Evolutionary conservation across 208 protist genomes (phyloP).

Genomic region (Porcisia hertigi): DNA sequence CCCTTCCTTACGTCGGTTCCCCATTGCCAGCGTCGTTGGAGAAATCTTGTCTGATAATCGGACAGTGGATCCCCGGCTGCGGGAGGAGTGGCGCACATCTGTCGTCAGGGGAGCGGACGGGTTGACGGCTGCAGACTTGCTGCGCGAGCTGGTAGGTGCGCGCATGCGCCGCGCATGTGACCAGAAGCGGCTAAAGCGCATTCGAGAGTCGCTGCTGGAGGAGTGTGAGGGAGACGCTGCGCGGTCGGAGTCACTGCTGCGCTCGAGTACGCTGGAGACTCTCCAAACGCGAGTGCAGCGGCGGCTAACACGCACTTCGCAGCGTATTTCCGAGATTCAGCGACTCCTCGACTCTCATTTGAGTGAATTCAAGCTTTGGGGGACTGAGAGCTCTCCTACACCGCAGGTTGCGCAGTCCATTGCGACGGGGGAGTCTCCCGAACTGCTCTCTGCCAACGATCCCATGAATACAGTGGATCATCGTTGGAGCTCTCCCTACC

Average conservation of each 20-base stretch:
- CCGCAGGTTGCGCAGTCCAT: slow-evolving; percentile 3
- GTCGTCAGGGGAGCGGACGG: slow-evolving; percentile 14
- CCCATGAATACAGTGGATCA: not conserved
- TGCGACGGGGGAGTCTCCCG: slow-evolving; percentile 1
- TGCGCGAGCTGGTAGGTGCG: slow-evolving; percentile 29
- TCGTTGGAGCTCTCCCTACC: slow-evolving; percentile 31
- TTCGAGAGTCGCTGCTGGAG: not conserved
- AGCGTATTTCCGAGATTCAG: slow-evolving; percentile 41
- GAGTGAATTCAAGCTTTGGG: slow-evolving; percentile 2
- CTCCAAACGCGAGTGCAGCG: slow-evolving; percentile 22
- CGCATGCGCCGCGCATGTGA: slow-evolving; percentile 40
- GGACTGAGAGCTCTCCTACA: not conserved
- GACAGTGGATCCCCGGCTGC: not conserved
- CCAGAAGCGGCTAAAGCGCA: slow-evolving; percentile 17
- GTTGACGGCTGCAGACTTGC: slow-evolving; percentile 19
- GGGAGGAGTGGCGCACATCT: slow-evolving; percentile 24
- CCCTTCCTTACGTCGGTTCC: not conserved
- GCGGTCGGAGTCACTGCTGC: not conserved
- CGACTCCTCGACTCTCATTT: slow-evolving; percentile 26
- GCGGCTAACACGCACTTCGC: slow-evolving; percentile 23
- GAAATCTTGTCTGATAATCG: not conserved
- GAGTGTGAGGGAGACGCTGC: not conserved
- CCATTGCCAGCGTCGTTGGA: not conserved
- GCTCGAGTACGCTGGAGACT: slow-evolving; percentile 5
- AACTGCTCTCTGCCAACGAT: slow-evolving; percentile 14